Base-by-base conservation (phyloP, 139 green algal genomes). In the Desmodesmus armatus region DNA sequence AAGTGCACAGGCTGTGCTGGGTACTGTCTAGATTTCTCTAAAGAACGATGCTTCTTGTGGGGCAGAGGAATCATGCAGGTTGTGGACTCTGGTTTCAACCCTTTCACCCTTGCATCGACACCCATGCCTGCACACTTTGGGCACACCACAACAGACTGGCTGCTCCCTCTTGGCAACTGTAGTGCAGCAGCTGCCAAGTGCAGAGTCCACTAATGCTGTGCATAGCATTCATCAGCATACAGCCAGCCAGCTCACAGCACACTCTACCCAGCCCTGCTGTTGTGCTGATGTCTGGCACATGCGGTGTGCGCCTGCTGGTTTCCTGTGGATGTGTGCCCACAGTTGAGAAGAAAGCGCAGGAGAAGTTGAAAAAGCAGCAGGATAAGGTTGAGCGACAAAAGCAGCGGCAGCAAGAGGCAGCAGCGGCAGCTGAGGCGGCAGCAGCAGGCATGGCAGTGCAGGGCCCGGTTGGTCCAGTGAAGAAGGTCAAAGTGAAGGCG, bases 321-420 rank as follows among this genome's bases (percentile, higher is more conserved):
- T 33, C 27, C 21, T 33, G 27, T 19, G 19, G 70, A 1, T 82
- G 31, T 55, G 25, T 33, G 19, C 27, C 31, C 29, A 27, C 65
- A 85, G 79, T 75, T 19, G 79, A 85, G 44, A 75, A 75, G 25
- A 33, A 49, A n/a, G 79, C 65, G 21, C 43, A 62, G 79, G 79
- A 85, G 41, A 75, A 75, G 17, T 19, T 53, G 29, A 40, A 60
- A 21, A 77, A 85, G 69, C 35, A 78, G 80, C 65, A 69, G 49
- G 80, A 80, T 25, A 86, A 86, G 37, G 33, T 25, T 33, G 41
- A 86, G 33, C 80, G 80, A 43, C 72, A 80, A 47, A 55, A 80
- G 69, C 29, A 75, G 21, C 63, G 79, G 31, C 79, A 75, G 65
- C 62, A 69, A 37, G 79, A 29, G 62, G 76, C 76, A 39, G 58